phyloP scores from a whole-genome alignment of 2,329 filamentous ascomycete species.

The Fusarium illudens region DNA sequence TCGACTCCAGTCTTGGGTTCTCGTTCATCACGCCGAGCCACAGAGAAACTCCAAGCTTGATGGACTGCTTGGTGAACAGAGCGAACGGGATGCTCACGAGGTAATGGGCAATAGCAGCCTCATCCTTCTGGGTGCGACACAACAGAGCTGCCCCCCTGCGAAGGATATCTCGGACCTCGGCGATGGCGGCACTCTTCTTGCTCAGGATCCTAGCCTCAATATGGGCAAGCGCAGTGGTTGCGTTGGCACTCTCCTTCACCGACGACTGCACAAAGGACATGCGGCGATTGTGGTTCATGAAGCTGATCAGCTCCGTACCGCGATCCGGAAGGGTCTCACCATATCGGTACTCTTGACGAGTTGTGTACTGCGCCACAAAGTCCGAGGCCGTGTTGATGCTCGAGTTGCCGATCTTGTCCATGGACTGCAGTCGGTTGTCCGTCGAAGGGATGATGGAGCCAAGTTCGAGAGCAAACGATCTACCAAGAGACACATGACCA shows the following conservation, averaged over 20 bases:
- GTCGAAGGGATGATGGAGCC: conserved; percentile 85
- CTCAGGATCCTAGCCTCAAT: conserved; percentile 76
- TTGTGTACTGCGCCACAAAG: conserved; percentile 96
- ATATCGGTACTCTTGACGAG: conserved; percentile 93
- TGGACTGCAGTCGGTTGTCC: conserved; percentile 84
- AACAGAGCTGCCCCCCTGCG: conserved; percentile 86
- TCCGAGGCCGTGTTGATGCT: conserved; percentile 93
- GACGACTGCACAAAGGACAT: conserved; percentile 61
- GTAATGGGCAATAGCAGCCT: conserved; percentile 82
- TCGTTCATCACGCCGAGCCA: conserved; percentile 99
- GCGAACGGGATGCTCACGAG: conserved; percentile 92
- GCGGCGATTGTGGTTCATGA: conserved; percentile 64
- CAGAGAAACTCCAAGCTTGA: conserved; percentile 92
- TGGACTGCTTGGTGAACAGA: conserved; percentile 92
- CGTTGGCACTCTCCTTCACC: conserved; percentile 65
- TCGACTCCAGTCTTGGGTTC: conserved; percentile 86
- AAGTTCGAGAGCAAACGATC: conserved; percentile 94
- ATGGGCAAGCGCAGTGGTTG: conserved; percentile 72
- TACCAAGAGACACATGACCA: conserved; percentile 88
- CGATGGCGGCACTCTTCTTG: conserved; percentile 74
- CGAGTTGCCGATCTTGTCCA: conserved; percentile 77
- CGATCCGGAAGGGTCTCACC: conserved; percentile 78
- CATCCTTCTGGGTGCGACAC: conserved; percentile 78
- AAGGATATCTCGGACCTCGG: conserved; percentile 81
- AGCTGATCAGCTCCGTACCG: conserved; percentile 70